phyloP scores from a whole-genome alignment of 148 eudicot genomes.

The Chenopodium berlandieri region DNA sequence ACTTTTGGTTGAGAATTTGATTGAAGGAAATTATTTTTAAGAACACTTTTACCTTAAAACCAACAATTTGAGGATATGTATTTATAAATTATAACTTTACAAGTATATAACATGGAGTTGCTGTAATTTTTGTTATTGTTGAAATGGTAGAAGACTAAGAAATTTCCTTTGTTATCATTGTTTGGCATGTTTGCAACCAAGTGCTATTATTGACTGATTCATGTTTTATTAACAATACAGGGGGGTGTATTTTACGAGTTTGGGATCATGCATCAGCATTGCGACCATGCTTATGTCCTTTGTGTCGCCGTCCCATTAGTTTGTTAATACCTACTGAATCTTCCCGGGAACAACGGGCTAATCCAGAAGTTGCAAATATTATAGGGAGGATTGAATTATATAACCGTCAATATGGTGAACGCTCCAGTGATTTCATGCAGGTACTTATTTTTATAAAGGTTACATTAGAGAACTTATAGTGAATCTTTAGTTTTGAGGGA shows the following conservation, averaged over 20 bases:
- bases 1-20: background rate
- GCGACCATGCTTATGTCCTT: constrained; percentile 83
- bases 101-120: background rate
- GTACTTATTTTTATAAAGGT: constrained; percentile 29
- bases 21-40: background rate
- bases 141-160: background rate
- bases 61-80: background rate
- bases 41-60: background rate
- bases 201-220: background rate
- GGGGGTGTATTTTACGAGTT: constrained; percentile 69
- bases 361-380: constrained; percentile 50
- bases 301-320: constrained; percentile 80
- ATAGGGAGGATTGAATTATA: constrained; percentile 60
- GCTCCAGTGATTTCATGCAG: constrained; percentile 61
- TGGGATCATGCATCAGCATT: constrained; percentile 80
- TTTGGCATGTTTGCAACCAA: background rate
- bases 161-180: background rate
- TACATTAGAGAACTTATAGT: no score
- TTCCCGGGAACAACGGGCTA: constrained; percentile 39
- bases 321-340: constrained; percentile 79
- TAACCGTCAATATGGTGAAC: constrained; percentile 72
- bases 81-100: no score
- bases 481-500: no score
- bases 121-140: background rate
- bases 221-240: constrained; percentile 30